Base-by-base conservation (phyloP, 208 protist genomes). In the Porcisia hertigi region DNA sequence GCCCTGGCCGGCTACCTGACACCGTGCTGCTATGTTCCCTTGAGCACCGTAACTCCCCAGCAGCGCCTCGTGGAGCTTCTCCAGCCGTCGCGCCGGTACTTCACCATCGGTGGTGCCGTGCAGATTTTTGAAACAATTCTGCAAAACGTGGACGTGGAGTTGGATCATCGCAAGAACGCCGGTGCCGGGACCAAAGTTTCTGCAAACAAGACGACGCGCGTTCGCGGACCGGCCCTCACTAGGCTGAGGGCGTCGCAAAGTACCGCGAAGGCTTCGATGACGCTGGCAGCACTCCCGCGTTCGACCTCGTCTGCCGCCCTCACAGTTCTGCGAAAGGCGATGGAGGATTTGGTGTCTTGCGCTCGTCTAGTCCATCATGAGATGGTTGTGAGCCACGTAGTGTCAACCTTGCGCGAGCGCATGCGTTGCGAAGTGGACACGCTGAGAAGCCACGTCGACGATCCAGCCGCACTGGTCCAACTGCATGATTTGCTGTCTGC, bases 21-120 rank as follows among this genome's bases (percentile, higher is more conserved):
- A 20, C 73, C 69, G 23, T 82, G 78, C 73, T 82, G 78, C 78
- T 78, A 71, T 45, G 45, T 78, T 36, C 36, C 78, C 20, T 53
- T 82, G 39, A 62, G 57, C 36, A 65, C 69, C 7, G 54, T 58
- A 41, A 82, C 73, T 0, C 73, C 78, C 12, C 78, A 78, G 73
- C 58, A 73, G 65, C 72, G 72, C 25, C 78, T 82, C 8, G 23
- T 76, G 23, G 69, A 77, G 57, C 78, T 82, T 41, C 78, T 82
- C 47, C 78, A 66, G 39, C 78, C 78, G 34, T 65, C 78, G 1
- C 78, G 73, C 23, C 59, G 72, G 12, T 72, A 62, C 52, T 82
- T 82, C 39, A 77, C 72, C 9, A 39, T 62, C 20, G 47, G 58
- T 52, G 73, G 78, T 25, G 57, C 43, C 1, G 16, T 78, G 57